Conservation (phyloP, 495 filamentous ascomycete genomes). For the Annulohypoxylon maeteangense region DNA sequence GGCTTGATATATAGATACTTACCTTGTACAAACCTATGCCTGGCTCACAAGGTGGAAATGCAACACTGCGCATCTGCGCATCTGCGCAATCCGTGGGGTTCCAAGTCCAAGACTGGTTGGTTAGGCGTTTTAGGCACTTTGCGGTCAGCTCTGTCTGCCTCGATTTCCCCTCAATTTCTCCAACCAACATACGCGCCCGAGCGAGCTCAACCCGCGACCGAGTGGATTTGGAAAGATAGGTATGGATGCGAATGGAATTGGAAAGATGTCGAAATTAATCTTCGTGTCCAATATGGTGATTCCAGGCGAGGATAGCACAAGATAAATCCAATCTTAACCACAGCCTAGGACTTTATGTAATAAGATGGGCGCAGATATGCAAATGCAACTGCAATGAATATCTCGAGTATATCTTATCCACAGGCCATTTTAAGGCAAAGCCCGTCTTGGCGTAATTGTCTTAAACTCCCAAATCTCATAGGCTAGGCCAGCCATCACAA, state of each 20-base stretch:
- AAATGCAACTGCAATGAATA: too few species aligned
- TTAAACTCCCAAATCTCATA: neutral
- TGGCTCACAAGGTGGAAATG: constrained; percentile 4
- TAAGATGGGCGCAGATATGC: too few species aligned
- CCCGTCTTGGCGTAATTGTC: neutral
- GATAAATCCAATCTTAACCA: neutral
- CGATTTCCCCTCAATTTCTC: constrained; percentile 16
- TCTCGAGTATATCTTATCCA: too few species aligned
- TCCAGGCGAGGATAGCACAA: neutral
- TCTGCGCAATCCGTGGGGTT: constrained; percentile 27
- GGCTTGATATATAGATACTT: constrained; percentile 5
- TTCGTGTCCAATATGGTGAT: neutral
- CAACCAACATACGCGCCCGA: constrained; percentile 12
- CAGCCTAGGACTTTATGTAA: too few species aligned
- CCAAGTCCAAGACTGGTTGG: too few species aligned
- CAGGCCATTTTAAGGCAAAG: too few species aligned
- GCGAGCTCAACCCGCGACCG: neutral
- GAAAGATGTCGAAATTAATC: neutral
- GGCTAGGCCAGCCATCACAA: neutral
- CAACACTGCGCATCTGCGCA: constrained; percentile 28
- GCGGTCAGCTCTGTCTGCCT: neutral
- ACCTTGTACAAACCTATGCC: neutral
- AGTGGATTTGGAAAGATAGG: neutral
- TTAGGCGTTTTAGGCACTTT: neutral
- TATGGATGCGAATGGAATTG: constrained; percentile 2